Conservation (phyloP, 805 yeast genomes). For the Wickerhamiella occidentalis region DNA sequence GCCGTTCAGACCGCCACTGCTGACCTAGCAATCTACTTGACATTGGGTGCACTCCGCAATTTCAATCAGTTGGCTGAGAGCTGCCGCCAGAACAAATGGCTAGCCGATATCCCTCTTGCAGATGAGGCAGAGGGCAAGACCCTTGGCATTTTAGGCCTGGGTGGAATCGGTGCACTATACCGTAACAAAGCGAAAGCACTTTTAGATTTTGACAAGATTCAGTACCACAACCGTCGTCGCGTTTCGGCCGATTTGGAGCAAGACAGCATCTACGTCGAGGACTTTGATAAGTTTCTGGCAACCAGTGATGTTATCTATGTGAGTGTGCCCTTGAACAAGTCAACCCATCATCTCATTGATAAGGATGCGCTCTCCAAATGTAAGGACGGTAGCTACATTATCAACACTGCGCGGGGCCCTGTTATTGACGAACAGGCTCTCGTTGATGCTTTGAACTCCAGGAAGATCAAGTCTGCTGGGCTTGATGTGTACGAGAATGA, state of each 20-base stretch:
- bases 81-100: constrained; percentile 38
- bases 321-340: constrained; percentile 41
- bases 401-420: constrained; percentile 53
- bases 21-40: constrained; percentile 40
- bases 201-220: constrained; percentile 39
- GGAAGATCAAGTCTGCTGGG: constrained; percentile 42
- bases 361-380: constrained; percentile 35
- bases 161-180: constrained; percentile 49
- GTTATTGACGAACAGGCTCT: constrained; percentile 44
- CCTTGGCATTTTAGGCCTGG: constrained; percentile 51
- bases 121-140: constrained; percentile 39
- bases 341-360: constrained; percentile 40
- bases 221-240: constrained; percentile 42
- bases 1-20: constrained; percentile 47
- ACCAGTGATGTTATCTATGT: constrained; percentile 39
- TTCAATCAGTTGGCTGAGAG: constrained; percentile 33
- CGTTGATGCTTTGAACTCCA: constrained; percentile 35
- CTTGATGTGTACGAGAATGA: constrained; percentile 51
- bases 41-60: constrained; percentile 43
- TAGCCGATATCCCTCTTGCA: constrained; percentile 35
- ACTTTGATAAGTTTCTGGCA: constrained; percentile 37
- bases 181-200: constrained; percentile 37
- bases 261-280: constrained; percentile 33
- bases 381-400: constrained; percentile 43
- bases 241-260: constrained; percentile 38